Conservation (phyloP, 441 rosid species). For the Breynia disticha region DNA sequence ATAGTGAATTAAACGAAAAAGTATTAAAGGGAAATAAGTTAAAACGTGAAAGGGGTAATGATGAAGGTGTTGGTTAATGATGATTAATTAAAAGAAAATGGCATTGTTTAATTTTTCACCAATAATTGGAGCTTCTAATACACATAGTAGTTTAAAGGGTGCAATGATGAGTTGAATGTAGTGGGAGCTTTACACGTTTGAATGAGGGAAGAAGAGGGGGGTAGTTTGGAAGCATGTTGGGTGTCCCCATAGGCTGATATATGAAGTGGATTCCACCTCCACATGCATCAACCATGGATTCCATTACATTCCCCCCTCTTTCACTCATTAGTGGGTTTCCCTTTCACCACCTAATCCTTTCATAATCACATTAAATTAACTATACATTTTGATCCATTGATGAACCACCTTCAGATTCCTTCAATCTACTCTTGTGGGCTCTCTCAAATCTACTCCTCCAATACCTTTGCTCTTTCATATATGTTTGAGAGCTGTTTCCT, state of each 20-base stretch:
- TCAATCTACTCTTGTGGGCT: constrained; percentile 32
- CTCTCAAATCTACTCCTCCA: constrained; percentile 28
- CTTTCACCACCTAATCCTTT: constrained; percentile 79
- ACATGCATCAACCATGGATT: constrained; percentile 50
- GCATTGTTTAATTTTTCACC: constrained; percentile 22
- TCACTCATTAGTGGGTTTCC: constrained; percentile 52
- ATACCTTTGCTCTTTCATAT: constrained; percentile 20
- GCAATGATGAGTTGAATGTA: constrained; percentile 44
- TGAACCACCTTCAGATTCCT: constrained; percentile 23
- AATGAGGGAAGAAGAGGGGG: constrained; percentile 14
- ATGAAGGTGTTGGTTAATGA: background rate
- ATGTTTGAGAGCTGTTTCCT: constrained; percentile 17
- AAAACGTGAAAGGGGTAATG: too few relatives aligned
- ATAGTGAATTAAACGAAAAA: too few relatives aligned
- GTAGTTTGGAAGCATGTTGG: constrained; percentile 42
- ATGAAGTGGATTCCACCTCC: constrained; percentile 88
- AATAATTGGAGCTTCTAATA: constrained; percentile 43
- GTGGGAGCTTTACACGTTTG: constrained; percentile 48
- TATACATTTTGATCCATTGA: constrained; percentile 16
- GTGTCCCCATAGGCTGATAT: constrained; percentile 31
- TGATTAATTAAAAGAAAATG: background rate
- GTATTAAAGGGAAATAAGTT: too few relatives aligned
- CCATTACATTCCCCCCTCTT: constrained; percentile 17
- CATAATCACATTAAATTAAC: constrained; percentile 39
- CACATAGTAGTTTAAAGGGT: constrained; percentile 27